Evolutionary conservation across 129 eudicot species (phyloP).

Genomic region (Erigeron canadensis): DNA sequence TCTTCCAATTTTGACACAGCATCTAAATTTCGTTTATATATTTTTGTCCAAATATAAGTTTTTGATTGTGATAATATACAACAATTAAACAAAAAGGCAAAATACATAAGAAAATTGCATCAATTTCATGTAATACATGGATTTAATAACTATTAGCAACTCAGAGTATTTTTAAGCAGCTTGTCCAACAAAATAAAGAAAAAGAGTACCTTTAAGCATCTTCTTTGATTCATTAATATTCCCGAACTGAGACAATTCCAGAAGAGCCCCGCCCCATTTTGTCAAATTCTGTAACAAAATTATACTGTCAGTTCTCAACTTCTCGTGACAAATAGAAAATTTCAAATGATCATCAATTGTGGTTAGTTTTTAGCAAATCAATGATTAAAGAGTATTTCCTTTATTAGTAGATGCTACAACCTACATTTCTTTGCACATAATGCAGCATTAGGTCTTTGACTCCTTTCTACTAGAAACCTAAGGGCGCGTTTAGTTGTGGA

Average conservation of each 20-base stretch:
- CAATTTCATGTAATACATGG: not conserved
- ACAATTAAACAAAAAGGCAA: not conserved
- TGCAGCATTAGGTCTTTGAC: not conserved
- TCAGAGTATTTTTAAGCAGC: constrained; percentile 32
- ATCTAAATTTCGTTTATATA: constrained; percentile 36
- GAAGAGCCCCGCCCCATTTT: constrained; percentile 42
- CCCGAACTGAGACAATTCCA: constrained; percentile 40
- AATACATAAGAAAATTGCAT: constrained; percentile 8
- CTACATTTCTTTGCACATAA: not conserved
- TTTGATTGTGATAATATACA: not conserved
- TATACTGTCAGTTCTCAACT: constrained; percentile 12
- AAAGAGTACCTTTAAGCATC: constrained; percentile 37
- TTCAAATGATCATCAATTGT: not conserved
- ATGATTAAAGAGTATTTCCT: not conserved
- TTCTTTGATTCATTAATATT: constrained; percentile 36
- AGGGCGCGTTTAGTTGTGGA: too few species aligned
- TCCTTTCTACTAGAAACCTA: constrained; percentile 10
- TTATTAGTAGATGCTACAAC: not conserved
- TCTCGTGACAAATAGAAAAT: constrained; percentile 3
- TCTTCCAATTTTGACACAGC: constrained; percentile 49
- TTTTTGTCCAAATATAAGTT: not conserved
- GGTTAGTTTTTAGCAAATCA: not conserved
- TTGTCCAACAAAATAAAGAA: not conserved
- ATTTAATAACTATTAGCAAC: constrained; percentile 11
- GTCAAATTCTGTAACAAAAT: constrained; percentile 37